Conservation (phyloP, 208 protist species). For the Leishmania turanica region DNA sequence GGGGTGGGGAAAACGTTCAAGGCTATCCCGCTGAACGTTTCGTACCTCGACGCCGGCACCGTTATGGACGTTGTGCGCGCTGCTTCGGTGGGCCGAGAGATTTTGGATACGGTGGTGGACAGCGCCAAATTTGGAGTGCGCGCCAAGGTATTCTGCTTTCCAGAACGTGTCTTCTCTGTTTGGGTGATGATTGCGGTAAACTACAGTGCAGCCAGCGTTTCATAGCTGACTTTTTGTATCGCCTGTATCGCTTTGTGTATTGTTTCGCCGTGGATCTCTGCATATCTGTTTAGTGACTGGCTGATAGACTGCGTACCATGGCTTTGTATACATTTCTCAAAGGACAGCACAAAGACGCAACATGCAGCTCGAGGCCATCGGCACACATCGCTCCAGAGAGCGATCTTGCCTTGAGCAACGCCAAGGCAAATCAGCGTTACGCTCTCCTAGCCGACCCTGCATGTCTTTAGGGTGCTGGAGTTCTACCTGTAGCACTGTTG, state of each 20-base stretch:
- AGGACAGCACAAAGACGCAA: background rate
- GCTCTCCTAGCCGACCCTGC: background rate
- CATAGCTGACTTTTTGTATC: conserved; percentile 6
- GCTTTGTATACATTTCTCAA: background rate
- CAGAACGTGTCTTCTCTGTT: conserved; percentile 82
- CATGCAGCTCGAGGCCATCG: background rate
- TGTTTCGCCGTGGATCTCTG: background rate
- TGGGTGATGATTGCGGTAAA: conserved; percentile 91
- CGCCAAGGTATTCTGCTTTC: conserved; percentile 83
- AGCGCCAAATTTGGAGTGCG: conserved; percentile 74
- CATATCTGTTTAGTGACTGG: conserved; percentile 7
- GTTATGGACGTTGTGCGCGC: conserved; percentile 71
- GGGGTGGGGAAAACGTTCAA: conserved; percentile 91
- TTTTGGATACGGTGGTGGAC: conserved; percentile 82
- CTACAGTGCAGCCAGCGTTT: conserved; percentile 41
- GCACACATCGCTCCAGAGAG: background rate
- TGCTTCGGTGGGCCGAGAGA: conserved; percentile 73
- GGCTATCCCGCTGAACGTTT: conserved; percentile 89
- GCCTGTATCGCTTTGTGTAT: background rate
- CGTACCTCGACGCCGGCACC: conserved; percentile 59
- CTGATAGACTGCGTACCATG: background rate
- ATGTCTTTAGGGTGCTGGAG: background rate
- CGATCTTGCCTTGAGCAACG: background rate
- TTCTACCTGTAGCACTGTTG: background rate
- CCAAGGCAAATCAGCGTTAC: background rate